These are phyloP conservation scores for Sextonia rubra DNA, from an alignment of 164 flowering plant species.

Conservation along the genomic window DNA sequence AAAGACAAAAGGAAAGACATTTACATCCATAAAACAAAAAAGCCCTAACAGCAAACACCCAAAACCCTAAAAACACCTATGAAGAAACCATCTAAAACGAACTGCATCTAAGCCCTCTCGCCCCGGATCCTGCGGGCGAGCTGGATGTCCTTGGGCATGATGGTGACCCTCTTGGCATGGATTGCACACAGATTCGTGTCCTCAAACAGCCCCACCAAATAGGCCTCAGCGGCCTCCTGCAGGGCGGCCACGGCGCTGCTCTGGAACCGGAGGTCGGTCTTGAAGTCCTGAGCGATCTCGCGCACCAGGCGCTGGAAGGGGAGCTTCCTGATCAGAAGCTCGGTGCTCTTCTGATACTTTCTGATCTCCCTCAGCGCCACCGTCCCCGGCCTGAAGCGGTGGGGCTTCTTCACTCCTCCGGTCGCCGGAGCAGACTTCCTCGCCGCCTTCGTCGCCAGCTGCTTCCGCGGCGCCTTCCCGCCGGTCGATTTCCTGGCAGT, in stretches of 20 bases:
- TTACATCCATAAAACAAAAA: too few species aligned
- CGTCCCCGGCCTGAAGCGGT: constrained; percentile 12
- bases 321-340: constrained; percentile 13
- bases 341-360: constrained; percentile 17
- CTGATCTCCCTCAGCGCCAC: constrained; percentile 14
- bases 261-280: constrained; percentile 14
- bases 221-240: constrained; percentile 20
- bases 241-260: constrained; percentile 12
- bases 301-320: constrained; percentile 13
- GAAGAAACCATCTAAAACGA: too few species aligned
- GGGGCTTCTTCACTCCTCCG: constrained; percentile 16
- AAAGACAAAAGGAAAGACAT: too few species aligned
- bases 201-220: constrained; percentile 18
- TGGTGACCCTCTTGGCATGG: constrained; percentile 20
- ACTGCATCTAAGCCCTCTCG: constrained; percentile 11
- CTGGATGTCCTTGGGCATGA: constrained; percentile 20
- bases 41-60: too few species aligned
- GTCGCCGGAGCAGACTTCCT: constrained; percentile 16
- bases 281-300: constrained; percentile 16
- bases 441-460: constrained; percentile 16
- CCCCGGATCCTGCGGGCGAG: constrained; percentile 16
- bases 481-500: constrained; percentile 16
- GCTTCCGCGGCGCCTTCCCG: constrained; percentile 16
- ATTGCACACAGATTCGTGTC: constrained; percentile 18
- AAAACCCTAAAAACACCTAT: too few species aligned